Conservation (phyloP, 2,329 filamentous ascomycete genomes). For the Ambrosiella beaveri region DNA sequence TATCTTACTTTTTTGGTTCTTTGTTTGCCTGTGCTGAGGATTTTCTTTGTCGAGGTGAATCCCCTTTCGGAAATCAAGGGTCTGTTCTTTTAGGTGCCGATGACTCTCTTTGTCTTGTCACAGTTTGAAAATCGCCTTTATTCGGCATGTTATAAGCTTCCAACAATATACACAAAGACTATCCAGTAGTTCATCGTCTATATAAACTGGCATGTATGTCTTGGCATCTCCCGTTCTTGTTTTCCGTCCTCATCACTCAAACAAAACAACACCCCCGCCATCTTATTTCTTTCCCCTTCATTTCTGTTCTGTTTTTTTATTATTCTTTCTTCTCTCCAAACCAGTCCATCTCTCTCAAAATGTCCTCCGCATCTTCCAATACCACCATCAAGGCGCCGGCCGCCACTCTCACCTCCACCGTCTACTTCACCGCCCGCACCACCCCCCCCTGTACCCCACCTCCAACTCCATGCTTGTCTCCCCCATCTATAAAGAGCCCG, state of each 20-base stretch:
- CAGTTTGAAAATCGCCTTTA: no score
- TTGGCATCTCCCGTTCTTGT: not conserved
- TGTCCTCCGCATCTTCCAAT: not conserved
- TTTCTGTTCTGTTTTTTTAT: no score
- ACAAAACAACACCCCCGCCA: not conserved
- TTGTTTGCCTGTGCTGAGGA: no score
- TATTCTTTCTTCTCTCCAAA: not conserved
- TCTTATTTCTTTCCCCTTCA: no score
- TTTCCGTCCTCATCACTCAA: not conserved
- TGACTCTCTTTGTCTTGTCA: no score
- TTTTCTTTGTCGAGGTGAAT: no score
- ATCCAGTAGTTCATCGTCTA: not conserved
- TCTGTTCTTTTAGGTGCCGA: no score
- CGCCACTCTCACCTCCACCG: not conserved
- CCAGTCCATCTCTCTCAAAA: not conserved
- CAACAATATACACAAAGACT: no score
- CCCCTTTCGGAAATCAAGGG: no score
- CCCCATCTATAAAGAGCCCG: not conserved
- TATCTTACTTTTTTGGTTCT: no score
- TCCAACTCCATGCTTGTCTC: no score
- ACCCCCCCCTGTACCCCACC: not conserved
- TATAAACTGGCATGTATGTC: not conserved
- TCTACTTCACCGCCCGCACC: not conserved
- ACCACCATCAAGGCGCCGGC: not conserved
- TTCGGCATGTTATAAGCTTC: no score